Evolutionary conservation across 2,329 filamentous ascomycete genomes (phyloP), one percentile per base, ranked within the genome.

Genomic region (Exophiala aquamarina): DNA sequence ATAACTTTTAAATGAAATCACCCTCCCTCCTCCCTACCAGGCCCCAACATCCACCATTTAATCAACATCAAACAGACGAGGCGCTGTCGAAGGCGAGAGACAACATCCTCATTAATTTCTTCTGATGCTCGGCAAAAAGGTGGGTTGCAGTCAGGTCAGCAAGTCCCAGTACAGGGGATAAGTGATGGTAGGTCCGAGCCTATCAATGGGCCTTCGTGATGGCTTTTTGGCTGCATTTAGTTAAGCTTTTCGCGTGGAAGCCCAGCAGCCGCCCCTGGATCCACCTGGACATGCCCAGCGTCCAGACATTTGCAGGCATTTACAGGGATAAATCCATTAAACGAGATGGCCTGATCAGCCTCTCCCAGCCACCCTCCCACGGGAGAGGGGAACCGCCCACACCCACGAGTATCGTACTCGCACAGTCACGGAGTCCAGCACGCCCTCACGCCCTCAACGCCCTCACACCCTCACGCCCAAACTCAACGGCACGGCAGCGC

Each of bases 191-290:
- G n/a, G 14, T 34, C 32, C 32, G 32, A 14, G 17, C 32, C 32
- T 34, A 34, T 34, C 32, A 14, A 6, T 34, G 32, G n/a, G 32
- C 32, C 6, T 8, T 8, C 32, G n/a, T 6, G 6, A 18, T 6
- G 5, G 13, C 32, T 18, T 34, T 14, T 34, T 14, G 32, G 32
- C 32, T 34, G n/a, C 13, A 34, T 34, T 34, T n/a, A 18, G 32
- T 14, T 34, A 34, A 18, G 32, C 13, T 34, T 34, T 18, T 34
- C 32, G 32, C 32, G 32, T 34, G 32, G 32, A 34, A 34, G 32
- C 6, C 32, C 8, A n/a, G 5, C 32, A 34, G 32, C 32, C 13
- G 17, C 32, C 6, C 13, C 13, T 14, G n/a, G n/a, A n/a, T n/a
- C n/a, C n/a, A n/a, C n/a, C n/a, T n/a, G n/a, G n/a, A n/a, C n/a